Base-by-base conservation (phyloP, 139 green algal species). In the Coccomyxa sp. region DNA sequence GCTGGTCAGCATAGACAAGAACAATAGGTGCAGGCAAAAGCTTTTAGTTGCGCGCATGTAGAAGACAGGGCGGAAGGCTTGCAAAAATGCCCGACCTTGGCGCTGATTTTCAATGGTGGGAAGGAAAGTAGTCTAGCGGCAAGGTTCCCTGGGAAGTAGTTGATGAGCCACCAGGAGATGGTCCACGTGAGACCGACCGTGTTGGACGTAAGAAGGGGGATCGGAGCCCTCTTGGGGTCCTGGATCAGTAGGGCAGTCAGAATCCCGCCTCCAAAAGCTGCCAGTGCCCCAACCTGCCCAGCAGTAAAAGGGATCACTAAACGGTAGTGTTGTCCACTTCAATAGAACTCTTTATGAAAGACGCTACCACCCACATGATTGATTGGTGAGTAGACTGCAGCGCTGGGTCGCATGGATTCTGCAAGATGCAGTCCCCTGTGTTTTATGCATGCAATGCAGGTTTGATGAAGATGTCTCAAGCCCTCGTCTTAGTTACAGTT, bases 211-310 rank as follows among this genome's bases (percentile, higher is more conserved):
- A 93, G 84, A 25, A 92, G 81, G 11, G 63, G 77, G 13, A 91
- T 86, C 0, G 85, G 79, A 0, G 87, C 88, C 13, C 68, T 78
- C 0, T 60, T 45, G 1, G 86, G 90, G 10, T 88, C 82, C 85
- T 88, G 86, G 16, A 93, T 63, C 1, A 93, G 75, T 9, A 92
- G 15, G 0, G 87, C 82, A 11, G 85, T 84, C 0, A 91, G 13
- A 1, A 87, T 76, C 51, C 90, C 90, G 12, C 90, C 90, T 12
- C 88, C 90, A 81, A 91, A 92, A 0, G 85, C 88, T 15, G 82
- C 84, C 10, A 87, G 15, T 31, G 88, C 84, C 15, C 83, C 84
- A 3, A 91, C 51, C 87, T 87, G 84, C 63, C 1, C 63, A 71
- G 38, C 38, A 51, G 38, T 51, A 51, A 51, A 7, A 51, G 3